Conservation (phyloP, 2,329 filamentous ascomycete species). For the Aspergillus phoenicis region DNA sequence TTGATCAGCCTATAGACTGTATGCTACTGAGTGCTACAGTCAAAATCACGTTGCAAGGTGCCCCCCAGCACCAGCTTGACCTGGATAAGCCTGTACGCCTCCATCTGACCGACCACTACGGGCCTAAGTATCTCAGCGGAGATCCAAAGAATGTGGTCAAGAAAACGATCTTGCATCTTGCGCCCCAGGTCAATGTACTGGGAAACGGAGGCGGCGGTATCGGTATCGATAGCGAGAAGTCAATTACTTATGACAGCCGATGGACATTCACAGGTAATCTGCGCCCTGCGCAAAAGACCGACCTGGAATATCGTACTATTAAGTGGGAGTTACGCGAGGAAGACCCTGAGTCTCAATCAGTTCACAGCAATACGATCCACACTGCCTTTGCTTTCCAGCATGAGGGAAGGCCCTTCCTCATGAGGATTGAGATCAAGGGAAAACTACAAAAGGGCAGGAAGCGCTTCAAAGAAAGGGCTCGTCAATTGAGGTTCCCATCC, state of each 20-base stretch:
- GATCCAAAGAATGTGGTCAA: conserved; percentile 13
- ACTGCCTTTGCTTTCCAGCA: conserved; percentile 5
- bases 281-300: not conserved
- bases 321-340: conserved; percentile 8
- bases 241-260: conserved; percentile 7
- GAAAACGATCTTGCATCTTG: conserved; percentile 16
- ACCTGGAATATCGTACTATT: not conserved
- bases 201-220: conserved; percentile 21
- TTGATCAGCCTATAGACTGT: not conserved
- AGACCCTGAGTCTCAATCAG: not conserved
- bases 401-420: not conserved
- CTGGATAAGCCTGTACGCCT: too few species aligned
- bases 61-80: not conserved
- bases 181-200: conserved; percentile 18
- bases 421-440: not conserved
- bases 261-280: conserved; percentile 20
- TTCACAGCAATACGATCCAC: not conserved
- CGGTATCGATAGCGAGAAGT: conserved; percentile 15
- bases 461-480: not conserved
- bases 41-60: not conserved
- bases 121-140: conserved; percentile 22
- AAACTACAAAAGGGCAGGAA: not conserved
- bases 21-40: not conserved
- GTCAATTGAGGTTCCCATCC: not conserved
- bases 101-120: conserved; percentile 23